A percentile compares a stretch with the other conserved stretches of the same genome.
These are phyloP conservation scores for Phaeomoniella chlamydospora DNA, from an alignment of 2,329 filamentous ascomycete species.

Conservation along the genomic window DNA sequence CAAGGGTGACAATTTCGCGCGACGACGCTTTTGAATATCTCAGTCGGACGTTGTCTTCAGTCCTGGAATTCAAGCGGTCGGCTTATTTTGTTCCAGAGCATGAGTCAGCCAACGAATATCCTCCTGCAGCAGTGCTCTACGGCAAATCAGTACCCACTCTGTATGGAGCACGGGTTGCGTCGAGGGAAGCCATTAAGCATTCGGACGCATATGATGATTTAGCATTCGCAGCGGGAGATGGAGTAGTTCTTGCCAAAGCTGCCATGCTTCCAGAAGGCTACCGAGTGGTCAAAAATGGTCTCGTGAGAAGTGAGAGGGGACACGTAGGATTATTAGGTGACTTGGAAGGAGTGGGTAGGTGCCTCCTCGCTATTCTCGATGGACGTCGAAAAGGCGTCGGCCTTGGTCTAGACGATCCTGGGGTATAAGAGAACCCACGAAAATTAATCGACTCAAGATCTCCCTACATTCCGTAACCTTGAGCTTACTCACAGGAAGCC, in stretches of 20 bases:
- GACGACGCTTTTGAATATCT: slow-evolving; percentile 53
- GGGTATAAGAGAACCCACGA: too few relatives aligned
- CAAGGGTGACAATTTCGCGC: slow-evolving; percentile 34
- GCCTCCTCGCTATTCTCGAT: slow-evolving; percentile 51
- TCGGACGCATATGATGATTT: slow-evolving; percentile 75
- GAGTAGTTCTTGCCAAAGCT: slow-evolving; percentile 72
- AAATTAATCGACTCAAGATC: too few relatives aligned
- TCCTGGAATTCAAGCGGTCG: slow-evolving; percentile 62
- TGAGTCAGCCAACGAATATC: slow-evolving; percentile 57
- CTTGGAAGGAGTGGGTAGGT: slow-evolving; percentile 63
- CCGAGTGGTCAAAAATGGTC: slow-evolving; percentile 53
- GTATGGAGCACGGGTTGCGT: slow-evolving; percentile 61
- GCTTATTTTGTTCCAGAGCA: slow-evolving; percentile 48
- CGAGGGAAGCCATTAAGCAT: slow-evolving; percentile 58
- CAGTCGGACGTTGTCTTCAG: slow-evolving; percentile 54
- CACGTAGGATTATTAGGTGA: slow-evolving; percentile 83
- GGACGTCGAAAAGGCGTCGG: slow-evolving; percentile 63
- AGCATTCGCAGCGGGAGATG: slow-evolving; percentile 75
- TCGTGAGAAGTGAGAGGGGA: slow-evolving; percentile 67
- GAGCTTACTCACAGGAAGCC: too few relatives aligned
- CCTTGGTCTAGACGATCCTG: slow-evolving; percentile 33
- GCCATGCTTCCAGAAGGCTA: slow-evolving; percentile 79
- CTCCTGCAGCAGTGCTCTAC: slow-evolving; percentile 71
- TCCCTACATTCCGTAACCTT: too few relatives aligned
- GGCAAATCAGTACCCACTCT: slow-evolving; percentile 78